phyloP scores from a whole-genome alignment of 176 grass and related monocot genomes.

The Poa annua region DNA sequence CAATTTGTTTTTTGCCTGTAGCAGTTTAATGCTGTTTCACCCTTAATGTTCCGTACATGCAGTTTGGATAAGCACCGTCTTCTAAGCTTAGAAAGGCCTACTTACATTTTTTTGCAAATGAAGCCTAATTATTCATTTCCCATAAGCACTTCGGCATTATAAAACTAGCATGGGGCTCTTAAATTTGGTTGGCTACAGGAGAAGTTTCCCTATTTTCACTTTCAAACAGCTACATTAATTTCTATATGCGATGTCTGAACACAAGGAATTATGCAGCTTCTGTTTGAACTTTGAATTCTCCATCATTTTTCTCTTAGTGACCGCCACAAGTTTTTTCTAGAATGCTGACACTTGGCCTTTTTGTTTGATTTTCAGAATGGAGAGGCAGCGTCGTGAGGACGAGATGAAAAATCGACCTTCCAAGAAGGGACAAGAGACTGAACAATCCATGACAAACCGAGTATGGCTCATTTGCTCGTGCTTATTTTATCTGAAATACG shows the following conservation, averaged over 20 bases:
- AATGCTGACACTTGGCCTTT: constrained; percentile 35
- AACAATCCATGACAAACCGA: constrained; percentile 67
- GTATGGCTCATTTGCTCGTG: constrained; percentile 31
- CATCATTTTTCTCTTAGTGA: background rate
- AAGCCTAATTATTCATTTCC: constrained; percentile 12
- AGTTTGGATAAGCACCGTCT: too few relatives aligned
- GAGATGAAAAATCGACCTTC: constrained; percentile 77
- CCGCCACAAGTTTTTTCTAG: background rate
- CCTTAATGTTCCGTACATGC: constrained; percentile 25
- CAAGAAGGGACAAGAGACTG: constrained; percentile 83
- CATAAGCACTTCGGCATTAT: constrained; percentile 13
- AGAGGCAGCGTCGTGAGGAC: constrained; percentile 86
- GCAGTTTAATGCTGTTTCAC: constrained; percentile 14
- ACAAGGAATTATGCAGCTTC: constrained; percentile 9
- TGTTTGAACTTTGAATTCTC: background rate
- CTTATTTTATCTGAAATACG: constrained; percentile 8
- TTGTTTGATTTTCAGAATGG: constrained; percentile 63
- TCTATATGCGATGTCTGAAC: background rate
- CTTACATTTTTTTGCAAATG: background rate
- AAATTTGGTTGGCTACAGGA: background rate
- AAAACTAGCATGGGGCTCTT: background rate
- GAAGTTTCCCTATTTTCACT: background rate
- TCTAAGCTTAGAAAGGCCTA: background rate
- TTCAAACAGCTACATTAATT: background rate
- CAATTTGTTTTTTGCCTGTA: constrained; percentile 2